Evolutionary conservation across 805 yeast species (phyloP), one percentile per base, ranked within the genome.

Genomic region (Suhomyces sp.): DNA sequence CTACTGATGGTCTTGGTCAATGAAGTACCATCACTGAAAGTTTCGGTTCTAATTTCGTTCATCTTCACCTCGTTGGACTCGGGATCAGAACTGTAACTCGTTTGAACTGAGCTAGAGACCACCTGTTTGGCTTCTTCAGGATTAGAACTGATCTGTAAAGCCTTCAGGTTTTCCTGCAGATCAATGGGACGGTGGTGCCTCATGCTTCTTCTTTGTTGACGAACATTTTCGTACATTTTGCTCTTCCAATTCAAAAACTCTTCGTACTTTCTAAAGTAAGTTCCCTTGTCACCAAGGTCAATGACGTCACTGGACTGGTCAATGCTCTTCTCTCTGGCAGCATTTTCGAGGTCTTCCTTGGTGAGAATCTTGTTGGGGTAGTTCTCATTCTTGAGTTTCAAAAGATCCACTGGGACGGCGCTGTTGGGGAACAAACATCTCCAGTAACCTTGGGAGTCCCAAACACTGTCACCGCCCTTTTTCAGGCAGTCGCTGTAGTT

Each of bases 381-480:
- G 44, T 63, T 52, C 41, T 60, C 56, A 36, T 63, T 53, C 63
- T 67, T 61, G 58, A 58, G 49, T 60, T 57, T 55, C 67, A 73
- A 57, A 50, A 72, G 44, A 54, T 65, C 52, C 62, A 73, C 48
- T 60, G 77, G 57, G 55, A 74, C 47, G 68, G 70, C 62, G 33
- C 69, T 54, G 57, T 77, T 77, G 10, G 97, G 96, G 68, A 92
- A 87, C 46, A 93, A 72, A 70, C 98, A 93, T 64, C 92, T 81
- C 97, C 97, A 93, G 67, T 85, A 81, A 0, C 97, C 98, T 22
- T 79, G 76, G 36, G 81, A 71, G 64, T 90, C 96, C 97, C 97
- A 93, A 10, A 84, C 85, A 0, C 90, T 81, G 6, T 79, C 70
- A 3, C 99, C 98, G 7, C 83, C 72, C 35, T 78, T 70, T 19